Evolutionary conservation across 2,329 filamentous ascomycete species (phyloP), one percentile per base, ranked within the genome.

Genomic region (Sordariomycetes sp.): DNA sequence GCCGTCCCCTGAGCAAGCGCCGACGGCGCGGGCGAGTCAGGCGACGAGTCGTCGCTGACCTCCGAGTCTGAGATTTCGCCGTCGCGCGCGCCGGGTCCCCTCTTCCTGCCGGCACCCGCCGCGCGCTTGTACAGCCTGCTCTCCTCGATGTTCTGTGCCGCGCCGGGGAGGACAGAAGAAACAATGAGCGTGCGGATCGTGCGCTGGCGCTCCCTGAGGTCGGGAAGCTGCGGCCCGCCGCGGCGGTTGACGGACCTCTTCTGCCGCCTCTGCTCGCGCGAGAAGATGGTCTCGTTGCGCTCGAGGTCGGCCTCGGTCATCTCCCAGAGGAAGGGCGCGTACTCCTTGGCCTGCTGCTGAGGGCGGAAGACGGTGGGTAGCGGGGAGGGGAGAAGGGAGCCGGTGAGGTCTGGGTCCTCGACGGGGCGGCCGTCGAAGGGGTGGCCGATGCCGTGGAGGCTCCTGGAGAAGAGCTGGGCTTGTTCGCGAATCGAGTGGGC

Each of bases 401-500:
- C 79, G 60, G 90, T 84, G 28, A 99, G 81, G 68, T 99, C 94
- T 6, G 90, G 84, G 68, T 99, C 94, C 64, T 97, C 94, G 24
- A 97, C 81, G 2, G 91, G 91, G 40, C 94, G 83, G 55, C 94
- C 94, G 69, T 99, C 94, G 66, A 99, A 99, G 28, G 91, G 87
- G 74, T 99, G 92, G 2, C 92, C 91, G 57, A 95, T 84, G 65
- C 94, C 90, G 73, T 96, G 97, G 60, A 99, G 76, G 67, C 91
- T 95, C 69, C 90, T 88, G 6, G 91, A 95, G 70, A 97, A 99
- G 34, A 97, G 81, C 69, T 99, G 94, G 48, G 87, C 86, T 72
- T 99, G 94, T 72, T 99, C 94, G 61, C 94, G 88, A 67, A 99
- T 99, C 61, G 90, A 96, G 73, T 99, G 94, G 14, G 94, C 94